These are phyloP conservation scores for Achaetomiella virescens DNA, from an alignment of 495 filamentous ascomycete species.

Conservation along the genomic window DNA sequence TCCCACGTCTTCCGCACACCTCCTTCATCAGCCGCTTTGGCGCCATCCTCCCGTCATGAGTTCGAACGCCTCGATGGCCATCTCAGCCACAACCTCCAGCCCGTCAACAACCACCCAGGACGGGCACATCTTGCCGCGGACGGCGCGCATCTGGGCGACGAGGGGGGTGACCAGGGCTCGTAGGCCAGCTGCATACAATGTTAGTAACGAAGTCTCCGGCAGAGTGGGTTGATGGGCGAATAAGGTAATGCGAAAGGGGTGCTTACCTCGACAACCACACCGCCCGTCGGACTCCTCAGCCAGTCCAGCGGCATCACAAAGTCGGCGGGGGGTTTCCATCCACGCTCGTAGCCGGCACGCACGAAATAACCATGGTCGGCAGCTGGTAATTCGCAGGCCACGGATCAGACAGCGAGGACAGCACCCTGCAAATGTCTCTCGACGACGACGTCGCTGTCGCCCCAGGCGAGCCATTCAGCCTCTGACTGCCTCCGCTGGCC, in stretches of 20 bases:
- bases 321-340: conserved; percentile 60
- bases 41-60: conserved; percentile 78
- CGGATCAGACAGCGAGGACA: conserved; percentile 50
- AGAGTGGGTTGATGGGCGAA: background rate
- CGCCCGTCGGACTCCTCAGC: conserved; percentile 70
- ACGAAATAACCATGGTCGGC: conserved; percentile 71
- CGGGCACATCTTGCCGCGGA: conserved; percentile 51
- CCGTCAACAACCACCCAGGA: conserved; percentile 78
- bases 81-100: conserved; percentile 70
- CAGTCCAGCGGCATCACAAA: conserved; percentile 71
- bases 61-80: conserved; percentile 79
- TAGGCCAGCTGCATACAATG: conserved; percentile 54
- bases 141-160: conserved; percentile 51
- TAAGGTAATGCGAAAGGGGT: background rate
- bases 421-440: conserved; percentile 52
- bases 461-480: background rate
- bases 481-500: background rate
- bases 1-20: conserved; percentile 40
- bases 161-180: conserved; percentile 67
- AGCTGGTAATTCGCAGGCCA: conserved; percentile 61
- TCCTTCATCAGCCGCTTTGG: conserved; percentile 66
- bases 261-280: conserved; percentile 65
- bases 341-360: conserved; percentile 64
- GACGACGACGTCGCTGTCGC: conserved; percentile 18
- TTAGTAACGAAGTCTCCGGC: background rate